Percentiles rank a stretch among this genome's conserved stretches.
phyloP scores from a whole-genome alignment of 208 protist species.

The Wallacemonas collosoma region DNA sequence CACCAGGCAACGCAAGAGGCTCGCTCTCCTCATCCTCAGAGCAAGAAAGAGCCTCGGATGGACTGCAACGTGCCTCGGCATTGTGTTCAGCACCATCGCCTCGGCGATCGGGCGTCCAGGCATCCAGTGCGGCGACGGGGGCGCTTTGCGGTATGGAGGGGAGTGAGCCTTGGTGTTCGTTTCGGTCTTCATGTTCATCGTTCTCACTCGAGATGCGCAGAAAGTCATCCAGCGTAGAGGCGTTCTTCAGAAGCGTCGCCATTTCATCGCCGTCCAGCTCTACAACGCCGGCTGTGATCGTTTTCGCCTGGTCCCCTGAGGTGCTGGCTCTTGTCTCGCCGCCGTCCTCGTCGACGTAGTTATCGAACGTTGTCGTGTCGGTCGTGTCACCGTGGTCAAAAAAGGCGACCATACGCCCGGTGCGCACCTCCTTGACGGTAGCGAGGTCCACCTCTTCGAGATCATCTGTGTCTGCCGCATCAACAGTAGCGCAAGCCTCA shows the following conservation, averaged over 20 bases:
- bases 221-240: slow-evolving; percentile 28
- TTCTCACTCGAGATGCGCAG: slow-evolving; percentile 12
- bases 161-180: no score
- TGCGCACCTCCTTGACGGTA: slow-evolving; percentile 35
- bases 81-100: no score
- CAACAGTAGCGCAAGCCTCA: not conserved
- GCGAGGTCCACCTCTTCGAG: slow-evolving; percentile 40
- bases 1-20: slow-evolving; percentile 9
- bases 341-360: slow-evolving; percentile 32
- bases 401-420: slow-evolving; percentile 48
- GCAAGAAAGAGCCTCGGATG: no score
- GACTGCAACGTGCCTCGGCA: no score
- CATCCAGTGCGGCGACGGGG: no score
- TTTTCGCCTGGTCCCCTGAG: not conserved
- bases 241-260: slow-evolving; percentile 7
- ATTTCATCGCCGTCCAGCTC: slow-evolving; percentile 3
- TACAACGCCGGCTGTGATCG: not conserved
- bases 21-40: not conserved
- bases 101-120: no score
- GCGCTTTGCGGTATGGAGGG: no score
- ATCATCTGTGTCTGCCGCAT: slow-evolving; percentile 6
- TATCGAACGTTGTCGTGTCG: slow-evolving; percentile 51
- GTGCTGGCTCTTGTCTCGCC: no score
- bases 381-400: slow-evolving; percentile 33
- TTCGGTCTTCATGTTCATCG: not conserved